These are phyloP conservation scores for Porogramme epimiltina DNA, from an alignment of 1,284 basidiomycete genomes.

Conservation along the genomic window DNA sequence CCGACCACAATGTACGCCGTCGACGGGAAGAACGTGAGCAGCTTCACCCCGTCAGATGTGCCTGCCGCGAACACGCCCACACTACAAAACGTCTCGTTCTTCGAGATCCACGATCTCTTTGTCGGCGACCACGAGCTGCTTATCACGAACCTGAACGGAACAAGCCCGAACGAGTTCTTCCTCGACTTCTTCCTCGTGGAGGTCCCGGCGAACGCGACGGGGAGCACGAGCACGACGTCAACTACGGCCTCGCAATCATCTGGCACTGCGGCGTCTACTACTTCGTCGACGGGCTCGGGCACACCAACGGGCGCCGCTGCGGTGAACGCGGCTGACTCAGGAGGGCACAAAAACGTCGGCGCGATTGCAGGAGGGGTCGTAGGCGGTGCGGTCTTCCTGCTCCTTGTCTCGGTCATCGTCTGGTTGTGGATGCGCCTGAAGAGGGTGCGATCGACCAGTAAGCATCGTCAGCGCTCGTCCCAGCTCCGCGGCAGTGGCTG, in stretches of 20 bases:
- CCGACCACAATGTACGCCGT: conserved; percentile 17
- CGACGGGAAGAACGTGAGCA: conserved; percentile 7
- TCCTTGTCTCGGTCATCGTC: background rate
- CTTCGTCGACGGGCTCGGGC: background rate
- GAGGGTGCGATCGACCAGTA: no score
- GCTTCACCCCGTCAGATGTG: conserved; percentile 11
- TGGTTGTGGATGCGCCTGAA: background rate
- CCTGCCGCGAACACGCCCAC: conserved; percentile 1
- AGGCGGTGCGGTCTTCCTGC: background rate
- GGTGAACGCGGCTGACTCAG: background rate
- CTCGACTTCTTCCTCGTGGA: conserved; percentile 20
- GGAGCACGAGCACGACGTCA: background rate
- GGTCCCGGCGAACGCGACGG: background rate
- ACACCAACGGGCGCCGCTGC: background rate
- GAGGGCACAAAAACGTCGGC: background rate
- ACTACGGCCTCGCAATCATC: no score
- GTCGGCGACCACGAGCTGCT: conserved; percentile 12
- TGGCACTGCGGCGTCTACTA: no score
- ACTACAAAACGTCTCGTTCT: conserved; percentile 13
- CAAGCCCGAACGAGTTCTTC: conserved; percentile 16
- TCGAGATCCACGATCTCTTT: conserved; percentile 6
- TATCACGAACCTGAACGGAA: conserved; percentile 20
- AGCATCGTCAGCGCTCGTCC: background rate
- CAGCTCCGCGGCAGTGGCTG: no score
- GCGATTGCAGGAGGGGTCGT: background rate